Evolutionary conservation across 2,329 filamentous ascomycete genomes (phyloP), one percentile per base, ranked within the genome.

Genomic region (Drechmeria coniospora): DNA sequence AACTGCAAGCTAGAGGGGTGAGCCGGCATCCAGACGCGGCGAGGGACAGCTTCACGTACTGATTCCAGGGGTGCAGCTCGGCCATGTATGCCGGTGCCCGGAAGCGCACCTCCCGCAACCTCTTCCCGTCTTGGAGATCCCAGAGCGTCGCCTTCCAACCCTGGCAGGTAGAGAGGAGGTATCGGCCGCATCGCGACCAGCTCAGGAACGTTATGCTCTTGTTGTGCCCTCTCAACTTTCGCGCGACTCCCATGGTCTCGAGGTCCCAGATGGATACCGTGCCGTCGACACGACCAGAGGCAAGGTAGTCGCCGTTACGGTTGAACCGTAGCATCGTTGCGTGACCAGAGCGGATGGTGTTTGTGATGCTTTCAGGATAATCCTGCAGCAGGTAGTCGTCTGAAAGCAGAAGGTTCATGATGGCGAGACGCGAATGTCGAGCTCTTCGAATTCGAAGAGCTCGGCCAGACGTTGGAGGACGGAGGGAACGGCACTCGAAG

Each of bases 71-170:
- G 53, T 98, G 83, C 31, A 98, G 63, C 56, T 98, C 90, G 4
- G 87, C 92, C 42, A 92, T 92, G 56, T 94, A 98, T 19, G 93
- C 81, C 1, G 87, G 84, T 3, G 86, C 83, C 39, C 87, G 77
- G 46, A 98, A 93, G 39, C 84, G 79, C 42, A 94, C 79, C 40
- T 82, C 86, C 38, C 86, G 77, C 44, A 86, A 61, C 33, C 80
- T 63, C 46, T 78, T 65, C 25, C 70, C 65, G 33, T 71, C 62
- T 29, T 68, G 68, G 32, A 98, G 61, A 53, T 98, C 90, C 90
- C 90, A 98, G 1, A 98, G 65, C 27, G 93, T 84, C 36, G 80
- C 86, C 54, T 92, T 92, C 81, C 87, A 95, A 45, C 93, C 90
- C 50, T 94, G 83, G 24, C 84, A 92, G 8, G 84, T 81, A 32